Percentiles rank a stretch among this genome's conserved stretches.
phyloP scores from a whole-genome alignment of 2,329 filamentous ascomycete genomes.

The Pestalotiopsis sp. region DNA sequence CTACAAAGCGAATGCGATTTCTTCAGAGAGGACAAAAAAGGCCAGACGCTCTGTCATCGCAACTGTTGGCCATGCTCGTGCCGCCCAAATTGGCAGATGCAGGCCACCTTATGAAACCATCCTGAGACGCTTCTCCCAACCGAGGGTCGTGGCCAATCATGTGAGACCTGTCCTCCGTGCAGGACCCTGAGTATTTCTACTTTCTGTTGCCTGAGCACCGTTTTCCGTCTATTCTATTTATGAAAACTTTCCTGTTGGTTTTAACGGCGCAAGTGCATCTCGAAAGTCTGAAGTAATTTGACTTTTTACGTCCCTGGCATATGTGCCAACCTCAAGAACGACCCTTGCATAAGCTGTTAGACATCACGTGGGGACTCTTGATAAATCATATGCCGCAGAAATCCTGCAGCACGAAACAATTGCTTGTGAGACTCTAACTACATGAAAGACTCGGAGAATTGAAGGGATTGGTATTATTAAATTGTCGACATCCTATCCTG shows the following conservation, averaged over 20 bases:
- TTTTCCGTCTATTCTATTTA: too few species aligned
- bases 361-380: background rate
- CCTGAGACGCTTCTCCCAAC: conserved; percentile 7
- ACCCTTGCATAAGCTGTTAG: background rate
- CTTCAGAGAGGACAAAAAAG: too few species aligned
- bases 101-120: conserved; percentile 3
- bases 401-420: background rate
- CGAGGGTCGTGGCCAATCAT: background rate
- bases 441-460: background rate
- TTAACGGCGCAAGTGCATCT: background rate
- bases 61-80: background rate
- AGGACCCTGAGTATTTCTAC: background rate
- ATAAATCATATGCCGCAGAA: background rate
- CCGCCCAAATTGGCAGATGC: background rate
- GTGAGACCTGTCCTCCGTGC: background rate
- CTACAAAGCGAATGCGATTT: too few species aligned
- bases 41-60: background rate
- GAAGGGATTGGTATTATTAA: conserved; percentile 6
- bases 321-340: background rate
- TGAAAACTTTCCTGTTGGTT: too few species aligned
- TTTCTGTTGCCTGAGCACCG: too few species aligned
- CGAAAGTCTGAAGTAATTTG: background rate
- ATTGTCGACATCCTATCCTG: background rate
- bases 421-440: conserved; percentile 2
- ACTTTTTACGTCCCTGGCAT: background rate